A percentile compares a stretch with the other conserved stretches of the same genome.
These are phyloP conservation scores for Albugo laibachii DNA, from an alignment of 352 stramenopile species.

Conservation along the genomic window DNA sequence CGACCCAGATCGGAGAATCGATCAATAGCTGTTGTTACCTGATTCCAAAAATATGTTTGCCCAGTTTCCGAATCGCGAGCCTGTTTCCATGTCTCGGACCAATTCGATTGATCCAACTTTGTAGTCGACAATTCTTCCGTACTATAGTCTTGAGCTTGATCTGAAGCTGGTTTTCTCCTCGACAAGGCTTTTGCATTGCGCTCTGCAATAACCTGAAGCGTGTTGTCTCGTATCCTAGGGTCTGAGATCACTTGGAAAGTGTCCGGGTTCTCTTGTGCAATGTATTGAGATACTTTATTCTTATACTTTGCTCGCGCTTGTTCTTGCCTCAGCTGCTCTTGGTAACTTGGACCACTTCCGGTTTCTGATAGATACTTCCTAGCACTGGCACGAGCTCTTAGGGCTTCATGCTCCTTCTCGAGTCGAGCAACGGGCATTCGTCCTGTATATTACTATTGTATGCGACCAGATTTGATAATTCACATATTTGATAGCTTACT, in stretches of 20 bases:
- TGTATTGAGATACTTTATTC: constrained; percentile 18
- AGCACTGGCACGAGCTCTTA: constrained; percentile 36
- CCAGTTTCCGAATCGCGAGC: constrained; percentile 22
- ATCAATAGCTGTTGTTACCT: constrained; percentile 16
- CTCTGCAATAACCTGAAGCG: constrained; percentile 33
- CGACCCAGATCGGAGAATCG: constrained; percentile 3
- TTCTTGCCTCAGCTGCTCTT: constrained; percentile 37
- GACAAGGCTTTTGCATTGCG: constrained; percentile 23
- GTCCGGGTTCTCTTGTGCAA: constrained; percentile 11
- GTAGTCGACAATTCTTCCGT: neutral
- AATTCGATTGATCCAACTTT: too few species aligned
- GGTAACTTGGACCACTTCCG: constrained; percentile 38
- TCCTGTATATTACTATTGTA: neutral
- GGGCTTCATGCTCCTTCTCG: constrained; percentile 35
- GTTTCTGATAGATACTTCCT: constrained; percentile 38
- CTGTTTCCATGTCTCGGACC: constrained; percentile 20
- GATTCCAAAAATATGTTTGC: constrained; percentile 64
- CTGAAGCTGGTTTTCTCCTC: constrained; percentile 8
- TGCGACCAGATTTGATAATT: too few species aligned
- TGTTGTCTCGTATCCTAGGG: constrained; percentile 37
- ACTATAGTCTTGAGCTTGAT: neutral
- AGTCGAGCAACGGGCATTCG: constrained; percentile 12
- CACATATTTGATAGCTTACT: too few species aligned
- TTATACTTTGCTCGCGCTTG: constrained; percentile 25
- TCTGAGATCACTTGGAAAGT: neutral